Base-by-base conservation (phyloP, 129 eudicot genomes). In the Flaveria linearis region DNA sequence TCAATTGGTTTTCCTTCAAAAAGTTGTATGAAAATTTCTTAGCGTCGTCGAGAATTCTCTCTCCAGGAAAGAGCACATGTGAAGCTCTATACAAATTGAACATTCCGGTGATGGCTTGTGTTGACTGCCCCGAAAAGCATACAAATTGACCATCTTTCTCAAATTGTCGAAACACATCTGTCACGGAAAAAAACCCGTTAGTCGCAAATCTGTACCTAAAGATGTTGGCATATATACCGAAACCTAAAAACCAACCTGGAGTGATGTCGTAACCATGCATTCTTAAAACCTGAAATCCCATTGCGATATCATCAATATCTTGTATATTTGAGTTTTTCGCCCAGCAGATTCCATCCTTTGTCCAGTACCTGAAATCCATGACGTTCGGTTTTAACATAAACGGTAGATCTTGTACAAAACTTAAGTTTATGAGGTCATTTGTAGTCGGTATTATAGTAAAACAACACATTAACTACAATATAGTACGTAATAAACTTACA, bases 41-140 rank as follows among this genome's bases (percentile, higher is more conserved):
- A 16, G 97, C 99, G 20, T 91, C 88, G n/a, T 73, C 85, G 2
- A 95, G 94, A 26, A 95, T 80, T 22, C 60, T 75, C 80, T 95
- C 99, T 50, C 82, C 89, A 0, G 94, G 95, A 18, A 80, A 89
- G 79, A 78, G 73, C 70, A 88, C 22, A 62, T 95, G 95, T 36
- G 96, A 87, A 14, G 99, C 97, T 53, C 99, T 85, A 41, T 77
- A 84, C 39, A 95, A 75, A 78, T 95, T 91, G 73, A 81, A 91
- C 92, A 91, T 95, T 78, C 97, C 97, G 6, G 97, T 95, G 4
- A 95, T 92, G 2, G 99, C 97, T 81, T 95, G 97, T 41, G 84
- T 95, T 56, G 97, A 83, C 71, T 95, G 97, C 30, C 99, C 97
- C 0, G 69, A 77, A 45, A 95, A 91, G 84, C 91, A 86, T 69